Percentiles rank a stretch among this genome's conserved stretches.
phyloP scores from a whole-genome alignment of 2,329 filamentous ascomycete genomes.

The Xylaria sp. region DNA sequence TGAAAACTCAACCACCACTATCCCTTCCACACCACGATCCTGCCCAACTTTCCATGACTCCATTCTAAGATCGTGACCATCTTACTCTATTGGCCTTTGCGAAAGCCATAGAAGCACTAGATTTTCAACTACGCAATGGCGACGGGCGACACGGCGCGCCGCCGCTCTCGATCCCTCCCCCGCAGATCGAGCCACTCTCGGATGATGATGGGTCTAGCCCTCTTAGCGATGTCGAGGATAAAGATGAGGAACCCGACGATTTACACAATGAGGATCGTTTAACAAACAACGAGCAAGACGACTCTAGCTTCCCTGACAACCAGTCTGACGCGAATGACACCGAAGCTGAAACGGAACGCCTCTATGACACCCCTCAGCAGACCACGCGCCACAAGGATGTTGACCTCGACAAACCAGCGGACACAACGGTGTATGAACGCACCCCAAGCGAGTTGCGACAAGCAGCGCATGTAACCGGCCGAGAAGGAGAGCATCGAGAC shows the following conservation, averaged over 20 bases:
- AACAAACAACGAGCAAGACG: constrained; percentile 35
- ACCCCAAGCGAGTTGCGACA: constrained; percentile 78
- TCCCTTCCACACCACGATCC: constrained; percentile 7
- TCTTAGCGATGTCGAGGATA: constrained; percentile 88
- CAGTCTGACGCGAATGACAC: constrained; percentile 70
- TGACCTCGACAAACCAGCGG: constrained; percentile 61
- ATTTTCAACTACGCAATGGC: constrained; percentile 50
- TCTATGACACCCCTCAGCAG: constrained; percentile 84
- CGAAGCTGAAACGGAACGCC: constrained; percentile 91
- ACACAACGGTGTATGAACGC: constrained; percentile 62
- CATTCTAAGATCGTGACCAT: neutral
- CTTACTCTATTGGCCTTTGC: neutral
- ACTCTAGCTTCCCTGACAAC: constrained; percentile 53
- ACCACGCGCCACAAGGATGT: constrained; percentile 64
- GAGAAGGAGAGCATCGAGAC: constrained; percentile 47
- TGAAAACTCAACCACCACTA: constrained; percentile 23
- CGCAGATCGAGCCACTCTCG: constrained; percentile 53
- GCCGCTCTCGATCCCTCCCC: constrained; percentile 55
- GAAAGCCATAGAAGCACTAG: neutral
- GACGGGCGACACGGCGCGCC: constrained; percentile 55
- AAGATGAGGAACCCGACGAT: constrained; percentile 72
- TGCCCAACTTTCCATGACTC: neutral
- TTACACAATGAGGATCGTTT: constrained; percentile 51
- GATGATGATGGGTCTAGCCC: constrained; percentile 81
- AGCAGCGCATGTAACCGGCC: constrained; percentile 30